Percentiles rank a stretch among this genome's conserved stretches.
phyloP scores from a whole-genome alignment of 495 filamentous ascomycete genomes.

The Talaromyces proteolyticus region DNA sequence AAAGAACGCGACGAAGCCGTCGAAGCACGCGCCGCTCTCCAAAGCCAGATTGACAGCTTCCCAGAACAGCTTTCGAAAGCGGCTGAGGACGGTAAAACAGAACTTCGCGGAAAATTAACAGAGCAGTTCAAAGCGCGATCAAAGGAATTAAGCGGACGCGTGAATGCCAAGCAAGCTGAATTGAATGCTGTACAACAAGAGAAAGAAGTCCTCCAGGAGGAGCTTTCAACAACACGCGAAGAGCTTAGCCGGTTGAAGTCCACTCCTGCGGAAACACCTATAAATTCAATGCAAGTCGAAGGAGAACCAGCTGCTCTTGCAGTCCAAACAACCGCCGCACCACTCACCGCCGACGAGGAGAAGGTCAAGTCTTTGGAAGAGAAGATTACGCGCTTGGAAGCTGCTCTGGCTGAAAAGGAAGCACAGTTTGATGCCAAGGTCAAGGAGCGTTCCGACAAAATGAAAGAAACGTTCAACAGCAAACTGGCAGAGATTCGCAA shows the following conservation, averaged over 20 bases:
- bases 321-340: conserved; percentile 21
- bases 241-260: conserved; percentile 33
- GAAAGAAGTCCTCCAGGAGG: conserved; percentile 42
- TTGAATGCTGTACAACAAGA: conserved; percentile 39
- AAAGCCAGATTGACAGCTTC: conserved; percentile 42
- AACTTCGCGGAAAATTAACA: conserved; percentile 45
- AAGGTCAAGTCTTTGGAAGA: conserved; percentile 36
- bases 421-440: conserved; percentile 49
- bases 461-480: conserved; percentile 65
- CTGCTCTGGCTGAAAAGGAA: conserved; percentile 43
- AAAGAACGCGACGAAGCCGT: conserved; percentile 65
- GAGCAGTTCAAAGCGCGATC: conserved; percentile 57
- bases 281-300: conserved; percentile 13
- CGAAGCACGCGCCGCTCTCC: conserved; percentile 51
- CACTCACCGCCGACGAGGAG: conserved; percentile 22
- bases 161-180: conserved; percentile 43
- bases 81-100: conserved; percentile 41
- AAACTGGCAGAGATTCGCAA: conserved; percentile 59
- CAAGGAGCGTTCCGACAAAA: conserved; percentile 61
- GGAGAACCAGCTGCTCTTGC: conserved; percentile 36
- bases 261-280: conserved; percentile 23
- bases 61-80: conserved; percentile 40
- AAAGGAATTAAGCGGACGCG: conserved; percentile 42
- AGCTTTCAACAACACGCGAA: conserved; percentile 39
- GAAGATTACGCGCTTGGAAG: conserved; percentile 43